A percentile compares a stretch with the other conserved stretches of the same genome.
These are phyloP conservation scores for Hypoxylon sp. DNA, from an alignment of 2,329 filamentous ascomycete species.

Conservation along the genomic window DNA sequence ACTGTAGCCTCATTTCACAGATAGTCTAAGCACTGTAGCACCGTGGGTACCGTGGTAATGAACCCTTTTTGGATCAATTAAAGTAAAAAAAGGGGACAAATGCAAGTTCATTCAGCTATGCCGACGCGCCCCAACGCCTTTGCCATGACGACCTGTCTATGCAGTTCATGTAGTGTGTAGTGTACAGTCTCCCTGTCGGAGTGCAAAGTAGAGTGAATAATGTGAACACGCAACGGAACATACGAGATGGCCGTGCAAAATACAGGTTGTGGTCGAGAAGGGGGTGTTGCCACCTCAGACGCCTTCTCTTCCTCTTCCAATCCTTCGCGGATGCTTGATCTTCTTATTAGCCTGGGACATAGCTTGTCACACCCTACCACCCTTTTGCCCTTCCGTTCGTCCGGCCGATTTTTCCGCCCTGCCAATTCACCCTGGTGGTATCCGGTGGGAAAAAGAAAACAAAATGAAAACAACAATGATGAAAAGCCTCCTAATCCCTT, in stretches of 20 bases:
- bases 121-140: constrained; percentile 13
- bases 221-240: constrained; percentile 28
- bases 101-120: constrained; percentile 22
- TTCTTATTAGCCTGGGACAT: constrained; percentile 37
- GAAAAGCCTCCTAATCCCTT: constrained; percentile 37
- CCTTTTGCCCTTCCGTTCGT: constrained; percentile 42
- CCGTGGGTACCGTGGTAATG: neutral
- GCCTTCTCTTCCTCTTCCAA: constrained; percentile 14
- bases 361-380: constrained; percentile 32
- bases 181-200: constrained; percentile 29
- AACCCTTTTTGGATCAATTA: neutral
- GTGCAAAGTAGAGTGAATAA: constrained; percentile 1
- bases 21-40: neutral
- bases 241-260: constrained; percentile 25
- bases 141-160: constrained; percentile 22
- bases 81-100: neutral
- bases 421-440: constrained; percentile 37
- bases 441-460: constrained; percentile 10
- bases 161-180: constrained; percentile 13
- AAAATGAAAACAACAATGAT: constrained; percentile 8
- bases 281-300: constrained; percentile 12
- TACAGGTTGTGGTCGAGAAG: constrained; percentile 7
- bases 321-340: constrained; percentile 22
- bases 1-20: neutral
- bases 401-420: constrained; percentile 39